Conservation (phyloP, 2,329 filamentous ascomycete genomes). For the Cercospora brassicicola region DNA sequence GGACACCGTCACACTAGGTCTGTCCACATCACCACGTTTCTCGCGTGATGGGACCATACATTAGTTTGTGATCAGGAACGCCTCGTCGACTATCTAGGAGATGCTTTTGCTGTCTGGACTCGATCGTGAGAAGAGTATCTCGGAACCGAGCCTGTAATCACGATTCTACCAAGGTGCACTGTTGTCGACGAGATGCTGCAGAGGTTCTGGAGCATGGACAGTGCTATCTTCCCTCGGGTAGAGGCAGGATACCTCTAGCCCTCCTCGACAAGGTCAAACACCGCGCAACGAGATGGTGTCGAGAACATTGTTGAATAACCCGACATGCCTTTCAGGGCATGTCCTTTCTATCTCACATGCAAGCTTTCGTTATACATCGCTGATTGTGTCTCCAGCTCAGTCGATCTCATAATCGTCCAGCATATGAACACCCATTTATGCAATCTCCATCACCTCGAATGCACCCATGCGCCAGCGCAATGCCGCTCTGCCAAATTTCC, state of each 20-base stretch:
- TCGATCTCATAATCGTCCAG: conserved; percentile 8
- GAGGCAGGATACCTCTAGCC: background rate
- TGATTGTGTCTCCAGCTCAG: background rate
- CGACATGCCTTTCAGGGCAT: background rate
- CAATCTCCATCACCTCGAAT: conserved; percentile 11
- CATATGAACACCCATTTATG: conserved; percentile 13
- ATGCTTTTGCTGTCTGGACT: background rate
- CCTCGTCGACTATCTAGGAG: background rate
- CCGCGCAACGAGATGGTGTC: background rate
- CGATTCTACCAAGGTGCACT: background rate
- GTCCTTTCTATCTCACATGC: conserved; percentile 5
- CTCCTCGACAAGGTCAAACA: background rate
- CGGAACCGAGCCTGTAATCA: background rate
- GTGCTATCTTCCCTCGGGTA: background rate
- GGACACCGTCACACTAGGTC: conserved; percentile 4
- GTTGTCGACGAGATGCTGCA: background rate
- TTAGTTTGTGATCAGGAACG: conserved; percentile 7
- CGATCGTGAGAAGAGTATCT: background rate
- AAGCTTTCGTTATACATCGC: background rate
- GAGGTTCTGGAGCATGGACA: background rate
- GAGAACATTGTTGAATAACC: background rate
- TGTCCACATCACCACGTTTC: conserved; percentile 11
- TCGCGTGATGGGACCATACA: conserved; percentile 5
- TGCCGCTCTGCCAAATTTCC: conserved; percentile 8
- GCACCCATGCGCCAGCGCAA: conserved; percentile 22